Base-by-base conservation (phyloP, 2,329 filamentous ascomycete genomes). In the Penicillium sp. region DNA sequence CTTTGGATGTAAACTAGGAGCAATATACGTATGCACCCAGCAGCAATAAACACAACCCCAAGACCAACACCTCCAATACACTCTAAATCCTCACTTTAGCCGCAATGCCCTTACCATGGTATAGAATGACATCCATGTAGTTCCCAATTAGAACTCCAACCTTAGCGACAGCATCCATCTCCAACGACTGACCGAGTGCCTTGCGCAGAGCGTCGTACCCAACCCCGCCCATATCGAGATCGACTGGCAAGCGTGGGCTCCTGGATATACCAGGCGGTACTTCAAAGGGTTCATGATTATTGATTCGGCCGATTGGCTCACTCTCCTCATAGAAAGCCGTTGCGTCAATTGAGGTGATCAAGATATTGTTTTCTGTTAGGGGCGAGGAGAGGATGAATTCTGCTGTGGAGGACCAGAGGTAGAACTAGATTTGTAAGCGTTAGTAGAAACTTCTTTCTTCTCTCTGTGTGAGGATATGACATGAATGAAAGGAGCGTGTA, bases 311-410 rank as follows among this genome's bases (percentile, higher is more conserved):
- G 0, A 96, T 81, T 2, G 86, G 83, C 52, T 93, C 86, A 9
- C 87, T 89, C 60, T 89, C 84, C 62, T 96, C 91, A 74, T 96
- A 95, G 60, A 86, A 89, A 0, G 94, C 92, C 1, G 89, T 91
- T 7, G 93, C 93, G 69, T 96, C 89, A 67, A 97, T 84, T 50
- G 81, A 82, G 38, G 91, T 90, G 61, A 99, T 84, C 66, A 86
- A 89, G 19, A 97, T 76, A 0, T 86, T 91, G 51, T 89, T 89
- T 57, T 86, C 79, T 41, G 80, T 77, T 9, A 97, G 80, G 0
- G 94, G 94, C 0, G 93, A 97, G 40, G 87, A 82, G 23, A 97
- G 82, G 0, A 85, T 87, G 74, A 99, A 97, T 0, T 88, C 86
- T 4, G 93, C 93, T 0, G 91, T 92, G 0, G 91, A 96, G 17